Base-by-base conservation (phyloP, 2,329 filamentous ascomycete genomes). In the Cercospora sojina region DNA sequence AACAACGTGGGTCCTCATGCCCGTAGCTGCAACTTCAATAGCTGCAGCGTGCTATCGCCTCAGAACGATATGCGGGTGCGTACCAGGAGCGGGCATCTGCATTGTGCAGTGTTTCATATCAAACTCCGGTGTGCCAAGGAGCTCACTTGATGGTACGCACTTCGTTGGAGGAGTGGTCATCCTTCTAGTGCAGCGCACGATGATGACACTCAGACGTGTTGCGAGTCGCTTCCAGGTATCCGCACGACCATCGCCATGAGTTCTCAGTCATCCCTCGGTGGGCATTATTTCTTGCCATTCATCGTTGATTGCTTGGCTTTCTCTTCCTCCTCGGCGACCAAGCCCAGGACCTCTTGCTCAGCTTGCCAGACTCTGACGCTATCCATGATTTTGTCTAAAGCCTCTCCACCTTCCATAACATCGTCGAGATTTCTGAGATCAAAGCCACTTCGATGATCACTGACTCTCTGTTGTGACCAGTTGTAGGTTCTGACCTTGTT, bases 401-500 rank as follows among this genome's bases (percentile, higher is more conserved):
- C 87, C 65, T 91, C 88, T 12, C 88, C 88, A 3, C 93, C 93
- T 57, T 85, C 86, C 62, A 97, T 83, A n/a, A 97, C 90, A 74
- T 90, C 87, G 59, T 91, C 88, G 68, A 97, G 80, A 76, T 93
- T 91, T 76, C 94, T 88, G 13, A 93, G 85, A 64, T 93, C 93
- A 43, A 91, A 77, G 0, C 91, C 92, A 73, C 90, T 92, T 47
- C 93, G 85, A 79, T 97, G 93, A 75, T 97, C 93, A 1, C 93
- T 96, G 71, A 95, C 93, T 51, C 93, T 84, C 78, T 93, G 89
- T 78, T 91, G 88, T 3, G 83, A 83, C 78, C 83, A 91, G 78
- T 97, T 97, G 79, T 97, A 97, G 0, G 93, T 97, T 67, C 93
- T 85, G 66, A 99, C 90, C 82, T 99, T 99, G 81, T 98, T 93